Base-by-base conservation (phyloP, 108 stramenopile genomes). In the Skeletonema menzelii region DNA sequence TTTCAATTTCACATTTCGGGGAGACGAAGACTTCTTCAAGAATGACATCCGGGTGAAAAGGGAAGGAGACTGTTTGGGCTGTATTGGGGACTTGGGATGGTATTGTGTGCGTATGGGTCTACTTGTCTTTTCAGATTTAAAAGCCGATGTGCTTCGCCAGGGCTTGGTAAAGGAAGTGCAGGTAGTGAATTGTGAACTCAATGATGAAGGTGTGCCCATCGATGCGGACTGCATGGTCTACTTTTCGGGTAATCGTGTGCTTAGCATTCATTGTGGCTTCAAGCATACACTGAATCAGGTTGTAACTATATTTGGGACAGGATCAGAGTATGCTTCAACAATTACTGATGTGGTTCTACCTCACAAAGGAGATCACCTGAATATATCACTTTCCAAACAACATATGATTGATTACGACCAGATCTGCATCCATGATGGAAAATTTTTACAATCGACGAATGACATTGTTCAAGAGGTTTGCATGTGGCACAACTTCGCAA, bases 61-160 rank as follows among this genome's bases (percentile, higher is more conserved):
- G 19, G 66, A 82, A 27, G 56, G 60, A 37, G 82, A 82, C 24
- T 75, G 73, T 40, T 56, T 86, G 55, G 87, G 90, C n/a, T 84
- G 85, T 46, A 88, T 91, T 65, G 86, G 90, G 14, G 79, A 83
- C 32, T 60, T 88, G 31, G 87, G 81, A 0, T 75, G 90, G 66
- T 90, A 75, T 59, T 88, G 86, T 61, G 73, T 80, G 6, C 66
- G 86, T 8, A 72, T 87, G 59, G 76, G 77, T 4, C 47, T 77
- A 8, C 74, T 91, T 28, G 70, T 91, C 27, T 87, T 87, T 56
- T 59, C 22, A 32, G 59, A 59, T 20, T 20, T 59, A 4, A 20
- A 19, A 30, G 56, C 56, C 24, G 15, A 27, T 24, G 26, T 10
- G 56, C 26, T 56, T 24, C 22, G 35, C 11, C 35, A 27, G 56